Evolutionary conservation across 768 basidiomycete species (phyloP).

Genomic region (Leccinum subgranulosum): DNA sequence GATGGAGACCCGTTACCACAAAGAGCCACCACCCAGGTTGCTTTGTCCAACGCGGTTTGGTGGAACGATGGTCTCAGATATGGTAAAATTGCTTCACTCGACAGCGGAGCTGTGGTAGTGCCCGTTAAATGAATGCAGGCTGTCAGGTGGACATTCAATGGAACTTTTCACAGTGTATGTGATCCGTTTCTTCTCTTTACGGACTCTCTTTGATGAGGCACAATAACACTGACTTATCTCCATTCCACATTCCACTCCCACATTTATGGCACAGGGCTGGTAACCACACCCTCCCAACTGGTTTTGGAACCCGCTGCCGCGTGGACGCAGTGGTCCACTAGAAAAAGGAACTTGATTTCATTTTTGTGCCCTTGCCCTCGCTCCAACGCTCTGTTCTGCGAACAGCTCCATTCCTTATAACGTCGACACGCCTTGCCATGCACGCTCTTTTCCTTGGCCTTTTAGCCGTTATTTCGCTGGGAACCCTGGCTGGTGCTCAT

Average conservation of each 20-base stretch:
- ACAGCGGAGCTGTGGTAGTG: conserved; percentile 19
- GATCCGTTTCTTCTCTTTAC: background rate
- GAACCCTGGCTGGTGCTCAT: conserved; percentile 38
- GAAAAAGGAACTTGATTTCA: background rate
- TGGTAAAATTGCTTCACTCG: conserved; percentile 47
- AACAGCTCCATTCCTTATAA: conserved; percentile 8
- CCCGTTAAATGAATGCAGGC: background rate
- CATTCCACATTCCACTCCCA: conserved; percentile 6
- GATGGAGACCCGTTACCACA: conserved; percentile 24
- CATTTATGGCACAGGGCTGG: conserved; percentile 20
- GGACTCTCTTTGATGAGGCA: conserved; percentile 3
- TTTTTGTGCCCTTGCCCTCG: background rate
- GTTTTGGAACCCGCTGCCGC: background rate
- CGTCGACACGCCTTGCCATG: conserved; percentile 23
- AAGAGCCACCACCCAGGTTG: background rate
- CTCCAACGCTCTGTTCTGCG: background rate
- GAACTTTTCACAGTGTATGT: background rate
- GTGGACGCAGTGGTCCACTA: background rate
- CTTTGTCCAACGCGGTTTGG: conserved; percentile 29
- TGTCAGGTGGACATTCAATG: background rate
- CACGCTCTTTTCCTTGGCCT: conserved; percentile 31
- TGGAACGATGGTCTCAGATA: conserved; percentile 34
- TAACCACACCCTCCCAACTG: conserved; percentile 2
- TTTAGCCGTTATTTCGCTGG: conserved; percentile 31
- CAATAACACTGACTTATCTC: conserved; percentile 4